Percentiles rank a stretch among this genome's conserved stretches.
These are phyloP conservation scores for Cadophora malorum DNA, from an alignment of 2,329 filamentous ascomycete species.

Conservation along the genomic window DNA sequence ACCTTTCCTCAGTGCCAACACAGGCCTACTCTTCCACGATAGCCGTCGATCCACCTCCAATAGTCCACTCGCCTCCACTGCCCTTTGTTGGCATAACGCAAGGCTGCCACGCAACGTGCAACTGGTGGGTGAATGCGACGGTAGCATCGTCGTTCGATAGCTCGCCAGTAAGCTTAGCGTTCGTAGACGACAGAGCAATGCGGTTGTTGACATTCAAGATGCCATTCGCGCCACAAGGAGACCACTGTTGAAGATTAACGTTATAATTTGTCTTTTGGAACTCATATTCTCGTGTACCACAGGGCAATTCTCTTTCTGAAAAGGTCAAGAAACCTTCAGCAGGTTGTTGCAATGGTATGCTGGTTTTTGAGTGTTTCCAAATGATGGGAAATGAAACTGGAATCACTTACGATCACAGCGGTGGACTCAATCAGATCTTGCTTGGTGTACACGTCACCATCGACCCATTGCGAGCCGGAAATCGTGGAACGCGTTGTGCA, in stretches of 20 bases:
- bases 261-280: background rate
- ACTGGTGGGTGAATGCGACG: constrained; percentile 32
- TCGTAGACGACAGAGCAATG: constrained; percentile 30
- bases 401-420: constrained; percentile 26
- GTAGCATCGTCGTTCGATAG: constrained; percentile 37
- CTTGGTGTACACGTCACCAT: constrained; percentile 35
- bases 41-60: constrained; percentile 11
- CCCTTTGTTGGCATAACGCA: constrained; percentile 14
- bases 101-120: constrained; percentile 33
- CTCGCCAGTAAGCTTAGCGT: constrained; percentile 24
- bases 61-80: constrained; percentile 17
- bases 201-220: constrained; percentile 37
- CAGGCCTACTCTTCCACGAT: constrained; percentile 7
- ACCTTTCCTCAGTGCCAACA: background rate
- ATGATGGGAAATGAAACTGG: background rate
- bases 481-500: constrained; percentile 33
- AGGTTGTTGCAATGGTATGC: background rate
- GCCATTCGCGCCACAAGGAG: constrained; percentile 34
- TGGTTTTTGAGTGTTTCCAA: background rate
- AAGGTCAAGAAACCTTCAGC: background rate
- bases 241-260: constrained; percentile 21
- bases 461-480: constrained; percentile 29
- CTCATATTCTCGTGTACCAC: background rate
- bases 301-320: constrained; percentile 5
- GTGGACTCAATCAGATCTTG: constrained; percentile 32